Conservation (phyloP, 495 filamentous ascomycete genomes). For the Lentithecium fluviatile region DNA sequence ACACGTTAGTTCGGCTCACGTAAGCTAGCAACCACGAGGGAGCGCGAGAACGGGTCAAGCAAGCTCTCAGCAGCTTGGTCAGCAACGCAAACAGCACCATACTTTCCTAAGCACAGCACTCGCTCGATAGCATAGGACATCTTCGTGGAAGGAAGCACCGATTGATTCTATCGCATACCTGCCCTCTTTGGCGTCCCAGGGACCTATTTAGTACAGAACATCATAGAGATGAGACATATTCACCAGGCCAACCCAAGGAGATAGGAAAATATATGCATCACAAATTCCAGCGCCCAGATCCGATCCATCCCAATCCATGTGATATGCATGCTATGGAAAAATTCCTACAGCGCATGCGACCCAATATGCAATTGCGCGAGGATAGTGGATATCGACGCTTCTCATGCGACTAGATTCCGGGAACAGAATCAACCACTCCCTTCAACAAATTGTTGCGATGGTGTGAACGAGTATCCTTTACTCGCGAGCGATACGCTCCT, state of each 20-base stretch:
- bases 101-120: too few relatives aligned
- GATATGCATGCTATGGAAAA: conserved; percentile 8
- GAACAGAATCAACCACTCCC: neutral
- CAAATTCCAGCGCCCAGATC: conserved; percentile 9
- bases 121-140: too few relatives aligned
- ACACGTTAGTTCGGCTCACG: too few relatives aligned
- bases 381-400: conserved; percentile 3
- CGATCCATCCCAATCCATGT: neutral
- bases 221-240: conserved; percentile 10
- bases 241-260: conserved; percentile 6
- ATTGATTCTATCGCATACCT: neutral
- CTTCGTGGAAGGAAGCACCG: neutral
- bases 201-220: conserved; percentile 7
- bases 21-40: too few relatives aligned
- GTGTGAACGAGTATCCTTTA: conserved; percentile 5
- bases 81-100: too few relatives aligned
- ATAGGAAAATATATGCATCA: neutral
- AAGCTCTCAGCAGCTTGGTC: too few relatives aligned
- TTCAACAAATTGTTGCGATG: neutral
- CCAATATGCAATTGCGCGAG: conserved; percentile 3
- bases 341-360: neutral
- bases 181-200: neutral
- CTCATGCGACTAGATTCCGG: neutral
- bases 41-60: too few relatives aligned
- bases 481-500: conserved; percentile 25